phyloP scores from a whole-genome alignment of 306 rosid species.

The Dryas drummondii region DNA sequence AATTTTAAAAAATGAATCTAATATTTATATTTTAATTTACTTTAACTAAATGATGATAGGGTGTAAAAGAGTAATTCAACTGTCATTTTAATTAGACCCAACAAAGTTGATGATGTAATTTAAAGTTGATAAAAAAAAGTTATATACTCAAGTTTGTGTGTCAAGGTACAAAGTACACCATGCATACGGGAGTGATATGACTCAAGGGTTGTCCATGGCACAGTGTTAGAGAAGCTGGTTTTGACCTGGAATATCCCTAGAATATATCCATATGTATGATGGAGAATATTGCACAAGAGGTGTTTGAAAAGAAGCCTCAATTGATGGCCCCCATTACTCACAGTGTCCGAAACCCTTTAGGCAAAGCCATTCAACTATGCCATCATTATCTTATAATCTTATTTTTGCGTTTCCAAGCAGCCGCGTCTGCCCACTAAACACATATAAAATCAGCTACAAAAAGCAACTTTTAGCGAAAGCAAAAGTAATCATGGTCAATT shows the following conservation, averaged over 20 bases:
- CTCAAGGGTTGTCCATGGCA: conserved; percentile 7
- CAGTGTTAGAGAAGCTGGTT: neutral
- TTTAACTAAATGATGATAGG: too few species aligned
- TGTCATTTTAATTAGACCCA: too few species aligned
- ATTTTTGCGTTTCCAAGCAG: conserved; percentile 22
- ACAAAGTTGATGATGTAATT: too few species aligned
- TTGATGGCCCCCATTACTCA: conserved; percentile 12
- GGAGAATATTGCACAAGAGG: neutral
- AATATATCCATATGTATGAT: neutral
- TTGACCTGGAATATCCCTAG: conserved; percentile 38
- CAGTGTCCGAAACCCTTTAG: conserved; percentile 1
- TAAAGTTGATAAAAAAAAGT: too few species aligned
- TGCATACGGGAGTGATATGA: neutral
- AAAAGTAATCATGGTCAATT: neutral
- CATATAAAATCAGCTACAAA: neutral
- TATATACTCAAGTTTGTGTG: too few species aligned
- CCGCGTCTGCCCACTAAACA: conserved; percentile 27
- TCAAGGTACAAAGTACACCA: too few species aligned
- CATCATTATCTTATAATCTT: neutral
- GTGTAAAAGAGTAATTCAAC: too few species aligned
- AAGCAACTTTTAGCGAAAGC: neutral
- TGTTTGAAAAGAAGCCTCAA: conserved; percentile 3
- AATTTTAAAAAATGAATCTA: too few species aligned
- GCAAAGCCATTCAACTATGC: neutral
- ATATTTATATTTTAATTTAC: too few species aligned